Conservation (phyloP, 2,329 filamentous ascomycete genomes). For the Beauveria varroae region DNA sequence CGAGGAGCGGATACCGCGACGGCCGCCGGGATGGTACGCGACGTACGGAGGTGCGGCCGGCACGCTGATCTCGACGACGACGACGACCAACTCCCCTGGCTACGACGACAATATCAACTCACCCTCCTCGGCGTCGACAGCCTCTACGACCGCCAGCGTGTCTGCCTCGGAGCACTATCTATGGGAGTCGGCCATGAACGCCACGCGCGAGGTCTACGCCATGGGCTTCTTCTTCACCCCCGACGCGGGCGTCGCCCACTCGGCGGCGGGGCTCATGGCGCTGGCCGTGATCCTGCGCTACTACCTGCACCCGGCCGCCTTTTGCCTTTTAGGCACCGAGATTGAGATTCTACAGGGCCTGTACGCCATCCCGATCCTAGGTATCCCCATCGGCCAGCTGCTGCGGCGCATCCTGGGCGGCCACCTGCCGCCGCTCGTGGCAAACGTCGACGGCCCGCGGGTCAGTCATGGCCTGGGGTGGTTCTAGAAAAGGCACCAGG, state of each 20-base stretch:
- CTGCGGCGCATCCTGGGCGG: not conserved
- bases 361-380: not conserved
- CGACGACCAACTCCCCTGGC: not conserved
- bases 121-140: not conserved
- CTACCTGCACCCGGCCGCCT: slow-evolving; percentile 4
- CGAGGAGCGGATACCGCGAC: not conserved
- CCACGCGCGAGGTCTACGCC: slow-evolving; percentile 3
- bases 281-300: slow-evolving; percentile 6
- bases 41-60: not conserved
- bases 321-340: slow-evolving; percentile 6
- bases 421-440: not conserved
- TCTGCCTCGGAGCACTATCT: slow-evolving; percentile 8
- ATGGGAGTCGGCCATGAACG: slow-evolving; percentile 8
- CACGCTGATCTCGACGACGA: not conserved
- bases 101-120: not conserved
- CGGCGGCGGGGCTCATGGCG: slow-evolving; percentile 7
- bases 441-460: not conserved
- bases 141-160: not conserved
- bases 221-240: slow-evolving; percentile 6
- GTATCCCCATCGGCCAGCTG: slow-evolving; percentile 5
- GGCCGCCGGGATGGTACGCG: not conserved
- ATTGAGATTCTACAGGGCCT: not conserved
- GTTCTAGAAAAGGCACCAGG: not conserved
- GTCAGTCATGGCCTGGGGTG: slow-evolving; percentile 2
- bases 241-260: slow-evolving; percentile 6